phyloP scores from a whole-genome alignment of 306 rosid genomes.

The Trichosanthes truncata region DNA sequence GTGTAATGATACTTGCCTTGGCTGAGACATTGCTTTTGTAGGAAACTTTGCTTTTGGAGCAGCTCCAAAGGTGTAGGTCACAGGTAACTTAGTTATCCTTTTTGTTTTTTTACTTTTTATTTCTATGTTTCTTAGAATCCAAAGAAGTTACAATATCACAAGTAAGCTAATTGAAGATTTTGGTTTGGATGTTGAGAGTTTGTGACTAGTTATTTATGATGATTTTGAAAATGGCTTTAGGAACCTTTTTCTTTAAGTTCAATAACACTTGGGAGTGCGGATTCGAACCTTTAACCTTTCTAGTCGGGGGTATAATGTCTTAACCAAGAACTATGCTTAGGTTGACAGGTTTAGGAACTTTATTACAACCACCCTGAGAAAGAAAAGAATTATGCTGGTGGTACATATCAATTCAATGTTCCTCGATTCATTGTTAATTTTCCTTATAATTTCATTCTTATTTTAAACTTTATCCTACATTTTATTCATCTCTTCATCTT shows the following conservation, averaged over 20 bases:
- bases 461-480: neutral
- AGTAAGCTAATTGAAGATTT: neutral
- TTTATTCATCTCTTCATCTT: neutral
- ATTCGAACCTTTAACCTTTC: neutral
- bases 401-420: neutral
- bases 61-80: slow-evolving; percentile 40
- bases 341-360: neutral
- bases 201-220: neutral
- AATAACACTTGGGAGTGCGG: too few relatives aligned
- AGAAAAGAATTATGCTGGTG: neutral
- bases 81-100: slow-evolving; percentile 29
- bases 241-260: too few relatives aligned
- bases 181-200: neutral
- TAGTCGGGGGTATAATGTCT: too few relatives aligned
- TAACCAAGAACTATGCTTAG: too few relatives aligned
- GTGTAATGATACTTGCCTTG: neutral
- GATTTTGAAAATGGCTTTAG: too few relatives aligned
- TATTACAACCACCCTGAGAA: neutral
- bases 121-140: neutral
- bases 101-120: neutral
- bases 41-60: slow-evolving; percentile 52
- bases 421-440: neutral
- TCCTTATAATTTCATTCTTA: neutral
- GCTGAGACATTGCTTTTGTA: slow-evolving; percentile 21
- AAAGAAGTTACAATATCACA: neutral